Evolutionary conservation across 2,329 filamentous ascomycete species (phyloP), one percentile per base, ranked within the genome.

Genomic region (Chalara sp.): DNA sequence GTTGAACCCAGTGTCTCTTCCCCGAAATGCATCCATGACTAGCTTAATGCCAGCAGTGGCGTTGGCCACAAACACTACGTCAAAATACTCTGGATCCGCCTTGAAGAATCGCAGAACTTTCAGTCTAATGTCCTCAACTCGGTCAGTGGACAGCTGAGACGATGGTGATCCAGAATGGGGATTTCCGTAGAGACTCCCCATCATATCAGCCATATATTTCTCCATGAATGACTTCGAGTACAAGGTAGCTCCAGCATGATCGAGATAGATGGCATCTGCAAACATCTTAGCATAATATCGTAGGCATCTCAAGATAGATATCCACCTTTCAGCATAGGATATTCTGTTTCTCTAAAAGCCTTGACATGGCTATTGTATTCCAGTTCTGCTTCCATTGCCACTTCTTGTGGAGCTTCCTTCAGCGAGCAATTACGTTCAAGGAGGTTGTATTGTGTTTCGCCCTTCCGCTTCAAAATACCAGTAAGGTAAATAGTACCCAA

Each of bases 211-310:
- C 47, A 50, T 81, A 68, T 95, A 96, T 29, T 72, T 75, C 57
- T 92, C 86, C 67, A 97, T 83, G 29, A 93, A 70, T 32, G 87
- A 90, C 66, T 86, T 92, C 41, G 89, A 75, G 64, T 87, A 89
- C 1, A 87, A 74, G 0, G 91, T 92, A n/a, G 89, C 88, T n/a
- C 90, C 92, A 0, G 90, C 90, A 84, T 97, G 91, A 61, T 97
- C 92, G 51, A 97, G 83, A 67, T 96, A 97, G 12, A 61, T 53
- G 6, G 56, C 54, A 58, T 61, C 62, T 65, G 31, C 7, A 30
- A 35, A 12, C 2, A 28, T 39, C 43, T 59, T 28, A 46, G 44
- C 11, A 56, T 53, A 31, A 21, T 21, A 21, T 21, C 21, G 21
- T 46, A 45, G n/a, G 32, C 8, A 21, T 33, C 32, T 41, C 21